Base-by-base conservation (phyloP, 352 stramenopile genomes). In the Phytophthora tentaculata region DNA sequence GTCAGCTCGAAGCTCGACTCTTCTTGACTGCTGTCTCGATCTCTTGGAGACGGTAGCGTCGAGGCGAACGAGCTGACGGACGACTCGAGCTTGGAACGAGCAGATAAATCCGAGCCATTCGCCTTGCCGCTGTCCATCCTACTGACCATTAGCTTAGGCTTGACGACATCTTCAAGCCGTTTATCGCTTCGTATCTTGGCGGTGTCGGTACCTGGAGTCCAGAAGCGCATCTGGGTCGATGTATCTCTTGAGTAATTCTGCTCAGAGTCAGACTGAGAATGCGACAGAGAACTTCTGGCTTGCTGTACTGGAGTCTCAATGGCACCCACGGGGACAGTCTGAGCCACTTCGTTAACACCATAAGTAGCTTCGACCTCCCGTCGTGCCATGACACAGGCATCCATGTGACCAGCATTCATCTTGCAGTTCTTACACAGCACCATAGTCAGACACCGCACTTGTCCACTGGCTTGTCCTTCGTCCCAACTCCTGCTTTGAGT, bases 381-480 rank as follows among this genome's bases (percentile, higher is more conserved):
- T 8, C 66, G 52, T 1, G 66, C 70, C 65, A 74, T 66, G n/a
- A 64, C 65, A 22, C 57, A 60, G 8, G 74, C 74, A 44, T 81
- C 74, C 61, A 76, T 47, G 29, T 61, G 54, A 4, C 45, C 47
- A 1, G 55, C 67, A 5, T 59, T 71, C 58, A 70, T 62, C 24
- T 90, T 73, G 52, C 82, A 92, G 16, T 70, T 78, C 59, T 88
- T 89, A 58, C 84, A 92, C 9, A 92, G 74, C 6, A 77, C 48
- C 56, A 76, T 80, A 3, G 61, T 45, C 7, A 70, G 56, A 23
- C 71, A 67, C 0, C 54, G 67, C 35, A 82, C 50, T 32, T 69
- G 69, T 9, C 45, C 41, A 28, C 19, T 49, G 7, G 44, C 12
- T 44, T 68, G 23, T 1, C 45, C 55, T 44, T 68, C 79, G 47